Conservation (phyloP, 768 basidiomycete species). For the Clitopilus hobsonii region DNA sequence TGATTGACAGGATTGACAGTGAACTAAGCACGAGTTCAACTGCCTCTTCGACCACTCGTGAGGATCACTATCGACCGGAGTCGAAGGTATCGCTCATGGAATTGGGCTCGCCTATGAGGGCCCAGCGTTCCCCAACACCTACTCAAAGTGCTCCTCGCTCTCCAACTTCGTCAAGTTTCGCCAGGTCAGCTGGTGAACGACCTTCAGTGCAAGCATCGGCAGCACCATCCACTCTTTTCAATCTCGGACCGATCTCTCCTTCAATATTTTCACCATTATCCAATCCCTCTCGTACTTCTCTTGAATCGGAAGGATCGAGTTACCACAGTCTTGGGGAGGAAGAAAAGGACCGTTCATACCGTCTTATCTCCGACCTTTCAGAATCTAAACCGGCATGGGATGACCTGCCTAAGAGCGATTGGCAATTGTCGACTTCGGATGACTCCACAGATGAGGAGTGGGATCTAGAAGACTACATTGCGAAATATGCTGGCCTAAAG, state of each 20-base stretch:
- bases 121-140: conserved; percentile 60
- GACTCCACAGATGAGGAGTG: conserved; percentile 50
- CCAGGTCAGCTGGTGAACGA: conserved; percentile 36
- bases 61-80: conserved; percentile 30
- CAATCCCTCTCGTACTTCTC: conserved; percentile 75
- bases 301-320: conserved; percentile 79
- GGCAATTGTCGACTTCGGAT: conserved; percentile 43
- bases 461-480: conserved; percentile 65
- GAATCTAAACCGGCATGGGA: conserved; percentile 57
- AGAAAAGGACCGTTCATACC: conserved; percentile 44
- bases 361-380: conserved; percentile 50
- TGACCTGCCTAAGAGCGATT: conserved; percentile 46
- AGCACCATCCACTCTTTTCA: conserved; percentile 46
- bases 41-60: conserved; percentile 18
- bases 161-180: conserved; percentile 46
- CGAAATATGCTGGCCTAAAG: conserved; percentile 61
- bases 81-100: conserved; percentile 50
- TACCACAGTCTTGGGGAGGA: conserved; percentile 79
- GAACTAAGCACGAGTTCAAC: conserved; percentile 24
- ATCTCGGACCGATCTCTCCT: conserved; percentile 46
- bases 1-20: conserved; percentile 32
- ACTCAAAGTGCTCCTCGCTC: conserved; percentile 55
- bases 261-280: conserved; percentile 66
- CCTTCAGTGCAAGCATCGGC: conserved; percentile 40
- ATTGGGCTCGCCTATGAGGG: conserved; percentile 38